Base-by-base conservation (phyloP, 2,329 filamentous ascomycete genomes). In the Orbilia ellipsospora region DNA sequence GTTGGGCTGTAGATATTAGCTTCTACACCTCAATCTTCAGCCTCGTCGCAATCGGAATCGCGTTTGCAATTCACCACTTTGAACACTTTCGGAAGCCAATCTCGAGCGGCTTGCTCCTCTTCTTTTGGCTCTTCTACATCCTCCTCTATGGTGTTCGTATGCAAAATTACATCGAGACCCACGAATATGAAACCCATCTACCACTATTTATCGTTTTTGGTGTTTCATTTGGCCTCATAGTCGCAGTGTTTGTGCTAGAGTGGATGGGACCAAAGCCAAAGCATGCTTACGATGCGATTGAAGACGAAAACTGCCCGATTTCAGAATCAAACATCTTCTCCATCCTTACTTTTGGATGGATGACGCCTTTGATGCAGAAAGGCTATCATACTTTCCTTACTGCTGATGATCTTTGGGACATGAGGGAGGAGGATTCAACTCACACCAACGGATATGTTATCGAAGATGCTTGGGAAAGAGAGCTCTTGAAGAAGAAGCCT, bases 291-390 rank as follows among this genome's bases (percentile, higher is more conserved):
- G 85, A 86, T 69, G 87, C 84, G 20, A 83, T 89, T 66, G 75
- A 78, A 8, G 81, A 87, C 48, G 87, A 90, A 79, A 68, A 78
- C 63, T 90, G 88, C 67, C 91, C 91, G 0, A 89, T 92, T 77
- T 94, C 98, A 83, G 96, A 97, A 82, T 94, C 95, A 12, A 93
- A 94, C 74, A 86, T 98, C 62, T 99, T 99, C 83, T 97, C 94
- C 2, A 89, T 92, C 60, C 86, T 99, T 54, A 97, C 94, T 0
- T 99, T 99, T 82, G 90, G 91, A 65, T 99, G 95, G 95, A 97
- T 99, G 94, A 98, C 95, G 0, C 94, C 95, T 0, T 85, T 99
- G 88, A 99, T 99, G 95, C 93, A 90, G 81, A 90, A 90, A 81
- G 95, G 95, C 0, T 98, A 99, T 85, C 92, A 91, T 80, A 89